phyloP scores from a whole-genome alignment of 495 filamentous ascomycete genomes.

The Podospora appendiculata region DNA sequence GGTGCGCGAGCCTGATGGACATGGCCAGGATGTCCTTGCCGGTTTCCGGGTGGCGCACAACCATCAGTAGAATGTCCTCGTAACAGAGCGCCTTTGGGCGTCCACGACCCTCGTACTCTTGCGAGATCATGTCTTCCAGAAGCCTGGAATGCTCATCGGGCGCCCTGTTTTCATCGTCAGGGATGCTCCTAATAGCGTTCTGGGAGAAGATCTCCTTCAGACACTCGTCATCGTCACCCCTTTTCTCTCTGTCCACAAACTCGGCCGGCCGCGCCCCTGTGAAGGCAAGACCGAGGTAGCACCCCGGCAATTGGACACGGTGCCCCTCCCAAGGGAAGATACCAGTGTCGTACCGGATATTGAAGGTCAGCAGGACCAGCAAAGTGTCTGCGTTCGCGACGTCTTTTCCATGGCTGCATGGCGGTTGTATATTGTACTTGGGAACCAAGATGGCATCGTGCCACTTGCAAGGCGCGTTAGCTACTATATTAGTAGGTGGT shows the following conservation, averaged over 20 bases:
- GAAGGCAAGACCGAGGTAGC: slow-evolving; percentile 10
- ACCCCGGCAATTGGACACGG: slow-evolving; percentile 3
- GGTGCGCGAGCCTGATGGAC: no score
- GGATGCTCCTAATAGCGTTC: background rate
- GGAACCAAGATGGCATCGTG: no score
- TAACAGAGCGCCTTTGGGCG: no score
- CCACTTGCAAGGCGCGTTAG: slow-evolving; percentile 19
- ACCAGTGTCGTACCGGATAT: no score
- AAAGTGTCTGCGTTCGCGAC: slow-evolving; percentile 21
- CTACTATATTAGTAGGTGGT: slow-evolving; percentile 4
- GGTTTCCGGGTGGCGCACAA: no score
- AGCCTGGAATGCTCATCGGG: slow-evolving; percentile 1
- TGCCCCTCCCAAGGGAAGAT: no score
- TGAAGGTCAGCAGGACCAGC: no score
- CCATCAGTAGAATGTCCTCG: no score
- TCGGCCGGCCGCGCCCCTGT: slow-evolving; percentile 14
- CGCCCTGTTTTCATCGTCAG: background rate
- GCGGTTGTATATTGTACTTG: slow-evolving; percentile 20
- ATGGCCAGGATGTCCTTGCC: no score
- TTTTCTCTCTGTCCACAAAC: slow-evolving; percentile 13
- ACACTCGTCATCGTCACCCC: slow-evolving; percentile 8
- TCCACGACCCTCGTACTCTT: no score
- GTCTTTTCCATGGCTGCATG: slow-evolving; percentile 19
- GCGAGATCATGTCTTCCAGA: slow-evolving; percentile 4
- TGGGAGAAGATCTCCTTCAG: slow-evolving; percentile 10